Evolutionary conservation across 1,284 basidiomycete genomes (phyloP), one percentile per base, ranked within the genome.

Genomic region (Singerocomus inundabilis): DNA sequence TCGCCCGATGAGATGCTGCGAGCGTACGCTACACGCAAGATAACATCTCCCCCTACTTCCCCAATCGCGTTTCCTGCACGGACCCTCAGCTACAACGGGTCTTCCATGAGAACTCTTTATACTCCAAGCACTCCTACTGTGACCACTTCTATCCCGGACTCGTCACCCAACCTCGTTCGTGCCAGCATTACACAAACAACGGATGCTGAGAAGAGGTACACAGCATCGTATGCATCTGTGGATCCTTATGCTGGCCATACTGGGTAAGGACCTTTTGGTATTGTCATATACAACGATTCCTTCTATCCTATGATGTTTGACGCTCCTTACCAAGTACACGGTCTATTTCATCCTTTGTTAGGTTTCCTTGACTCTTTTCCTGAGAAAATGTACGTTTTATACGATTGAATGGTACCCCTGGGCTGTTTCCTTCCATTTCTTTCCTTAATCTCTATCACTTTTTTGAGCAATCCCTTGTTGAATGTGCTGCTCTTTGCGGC

Each of bases 1-100:
- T 79, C 79, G 0, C 86, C 86, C 4, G 86, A 89, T 56, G 85
- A 79, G 15, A 85, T 88, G 83, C 71, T 89, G 33, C 78, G 79
- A n/a, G 83, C 82, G 0, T 89, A 89, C 51, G 86, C 86, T 3
- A 80, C 81, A 43, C 74, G 81, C 47, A 78, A 76, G 57, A 61
- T 70, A 3, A 57, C 46, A 3, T 70, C 72, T 8, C 66, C 70
- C 29, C 66, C 68, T 24, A 66, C 60, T 44, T 66, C 68, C 6
- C 57, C 68, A 13, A 60, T 69, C 12, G 51, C 68, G 13, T 70
- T 65, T 42, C 69, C 66, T 9, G 37, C 55, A 4, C 67, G 62
- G 18, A 48, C 55, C 24, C 53, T 58, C 33, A 66, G 55, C 38
- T 58, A 55, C 43, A 48, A 57, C 30, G 46, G 66, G 5, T 51